phyloP scores from a whole-genome alignment of 306 rosid genomes.

The Quercus ilex region DNA sequence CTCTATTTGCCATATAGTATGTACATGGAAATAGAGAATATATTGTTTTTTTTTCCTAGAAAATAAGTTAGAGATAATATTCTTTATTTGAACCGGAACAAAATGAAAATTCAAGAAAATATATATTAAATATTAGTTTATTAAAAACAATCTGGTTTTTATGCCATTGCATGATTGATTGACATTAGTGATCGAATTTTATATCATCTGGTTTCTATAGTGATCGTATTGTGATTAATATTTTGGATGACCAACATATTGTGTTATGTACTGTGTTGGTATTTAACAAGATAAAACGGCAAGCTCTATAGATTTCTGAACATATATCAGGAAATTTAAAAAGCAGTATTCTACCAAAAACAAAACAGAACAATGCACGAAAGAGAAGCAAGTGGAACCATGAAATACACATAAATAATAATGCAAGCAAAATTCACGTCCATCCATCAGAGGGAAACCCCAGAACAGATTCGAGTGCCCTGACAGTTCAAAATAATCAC shows the following conservation, averaged over 20 bases:
- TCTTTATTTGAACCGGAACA: no score
- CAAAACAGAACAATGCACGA: not conserved
- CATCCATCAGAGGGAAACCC: conserved; percentile 7
- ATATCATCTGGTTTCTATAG: no score
- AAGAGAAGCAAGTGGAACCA: conserved; percentile 11
- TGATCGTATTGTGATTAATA: not conserved
- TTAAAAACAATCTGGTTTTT: no score
- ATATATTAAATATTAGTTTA: no score
- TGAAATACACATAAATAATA: not conserved
- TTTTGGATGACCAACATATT: not conserved
- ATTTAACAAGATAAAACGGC: conserved; percentile 1
- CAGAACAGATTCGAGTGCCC: not conserved
- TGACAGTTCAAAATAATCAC: not conserved
- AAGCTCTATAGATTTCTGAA: not conserved
- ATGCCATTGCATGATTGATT: no score
- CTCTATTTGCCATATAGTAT: no score
- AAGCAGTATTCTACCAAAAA: not conserved
- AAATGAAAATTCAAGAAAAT: no score
- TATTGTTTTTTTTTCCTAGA: no score
- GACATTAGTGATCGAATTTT: no score
- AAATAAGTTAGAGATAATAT: no score
- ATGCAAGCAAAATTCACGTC: conserved; percentile 18
- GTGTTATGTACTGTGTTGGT: not conserved
- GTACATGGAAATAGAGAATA: no score
- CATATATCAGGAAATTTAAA: not conserved